phyloP scores from a whole-genome alignment of 495 filamentous ascomycete species.

The Xylaria curta region DNA sequence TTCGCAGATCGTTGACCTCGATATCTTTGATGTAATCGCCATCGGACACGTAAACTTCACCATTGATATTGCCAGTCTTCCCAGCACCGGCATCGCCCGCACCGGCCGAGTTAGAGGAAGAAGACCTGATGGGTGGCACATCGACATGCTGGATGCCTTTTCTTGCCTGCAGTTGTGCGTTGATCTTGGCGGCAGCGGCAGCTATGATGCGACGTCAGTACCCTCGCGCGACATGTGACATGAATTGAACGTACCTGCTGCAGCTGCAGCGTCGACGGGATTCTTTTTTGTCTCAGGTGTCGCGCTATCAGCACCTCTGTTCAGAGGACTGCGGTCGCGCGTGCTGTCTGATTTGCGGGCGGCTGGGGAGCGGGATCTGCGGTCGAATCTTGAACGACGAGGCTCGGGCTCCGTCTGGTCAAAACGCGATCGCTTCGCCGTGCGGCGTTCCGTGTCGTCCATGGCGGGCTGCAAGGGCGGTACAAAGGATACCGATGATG shows the following conservation, averaged over 20 bases:
- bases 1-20: conserved; percentile 96
- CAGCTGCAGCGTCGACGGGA: conserved; percentile 76
- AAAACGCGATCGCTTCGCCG: conserved; percentile 85
- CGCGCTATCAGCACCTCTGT: conserved; percentile 61
- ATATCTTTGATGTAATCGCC: conserved; percentile 98
- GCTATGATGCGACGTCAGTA: conserved; percentile 57
- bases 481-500: not conserved
- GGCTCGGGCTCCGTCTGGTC: conserved; percentile 85
- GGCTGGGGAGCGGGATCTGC: conserved; percentile 83
- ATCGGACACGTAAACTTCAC: conserved; percentile 91
- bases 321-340: conserved; percentile 82
- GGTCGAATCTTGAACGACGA: conserved; percentile 80
- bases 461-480: conserved; percentile 49
- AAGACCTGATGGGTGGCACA: conserved; percentile 80
- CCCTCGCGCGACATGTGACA: not conserved
- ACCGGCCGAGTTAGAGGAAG: conserved; percentile 37
- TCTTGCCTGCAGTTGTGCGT: conserved; percentile 88
- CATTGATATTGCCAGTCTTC: conserved; percentile 66
- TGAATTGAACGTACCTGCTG: conserved; percentile 68
- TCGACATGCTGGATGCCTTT: conserved; percentile 95
- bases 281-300: conserved; percentile 52
- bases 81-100: conserved; percentile 35
- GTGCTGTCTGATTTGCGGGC: conserved; percentile 59
- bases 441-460: conserved; percentile 79
- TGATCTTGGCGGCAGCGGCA: conserved; percentile 91